A percentile compares a stretch with the other conserved stretches of the same genome.
Conservation (phyloP, 2,329 filamentous ascomycete genomes). For the Lithohypha guttulata region DNA sequence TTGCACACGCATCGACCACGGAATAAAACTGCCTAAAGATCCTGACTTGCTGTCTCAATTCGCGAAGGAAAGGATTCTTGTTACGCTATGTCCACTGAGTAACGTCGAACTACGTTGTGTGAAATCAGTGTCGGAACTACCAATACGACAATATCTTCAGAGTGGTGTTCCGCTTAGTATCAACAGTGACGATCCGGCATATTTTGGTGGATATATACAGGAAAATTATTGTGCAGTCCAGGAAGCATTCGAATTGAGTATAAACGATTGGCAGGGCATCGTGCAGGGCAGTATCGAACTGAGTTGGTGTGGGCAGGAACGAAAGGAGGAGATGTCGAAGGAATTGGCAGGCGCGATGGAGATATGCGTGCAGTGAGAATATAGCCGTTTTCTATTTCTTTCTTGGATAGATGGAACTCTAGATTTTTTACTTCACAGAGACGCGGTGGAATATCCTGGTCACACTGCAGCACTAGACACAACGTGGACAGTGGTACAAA, state of each 20-base stretch:
- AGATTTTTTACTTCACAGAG: too few species aligned
- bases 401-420: too few species aligned
- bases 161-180: conserved; percentile 57
- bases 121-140: conserved; percentile 43
- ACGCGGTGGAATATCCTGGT: too few species aligned
- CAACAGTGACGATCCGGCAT: conserved; percentile 65
- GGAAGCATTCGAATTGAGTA: conserved; percentile 53
- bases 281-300: conserved; percentile 51
- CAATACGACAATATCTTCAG: conserved; percentile 53
- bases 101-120: conserved; percentile 57
- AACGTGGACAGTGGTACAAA: too few species aligned
- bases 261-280: conserved; percentile 58
- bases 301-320: conserved; percentile 56
- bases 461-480: too few species aligned
- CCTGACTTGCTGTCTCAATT: conserved; percentile 47
- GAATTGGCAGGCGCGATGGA: too few species aligned
- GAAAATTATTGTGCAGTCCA: conserved; percentile 69
- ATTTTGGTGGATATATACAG: conserved; percentile 65
- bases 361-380: too few species aligned
- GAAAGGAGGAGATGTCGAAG: conserved; percentile 49
- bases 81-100: conserved; percentile 64
- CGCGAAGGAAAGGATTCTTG: conserved; percentile 45
- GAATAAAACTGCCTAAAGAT: conserved; percentile 55
- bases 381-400: too few species aligned
- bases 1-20: conserved; percentile 63